phyloP scores from a whole-genome alignment of 108 stramenopile species.

The Skeletonema potamos region DNA sequence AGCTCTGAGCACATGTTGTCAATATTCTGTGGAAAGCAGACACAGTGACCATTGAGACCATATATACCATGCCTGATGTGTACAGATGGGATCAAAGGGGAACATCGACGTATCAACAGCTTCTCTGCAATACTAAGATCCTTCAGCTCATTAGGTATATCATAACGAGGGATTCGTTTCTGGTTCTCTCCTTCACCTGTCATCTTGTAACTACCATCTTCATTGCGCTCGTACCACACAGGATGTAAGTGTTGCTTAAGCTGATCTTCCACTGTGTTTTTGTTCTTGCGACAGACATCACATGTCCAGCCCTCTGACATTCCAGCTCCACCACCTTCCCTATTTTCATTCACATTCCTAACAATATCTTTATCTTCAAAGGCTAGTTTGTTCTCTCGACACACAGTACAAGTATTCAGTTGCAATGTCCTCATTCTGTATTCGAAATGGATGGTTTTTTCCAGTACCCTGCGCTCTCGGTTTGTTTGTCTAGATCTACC shows the following conservation, averaged over 20 bases:
- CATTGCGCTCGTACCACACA: constrained; percentile 1
- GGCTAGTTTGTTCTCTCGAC: too few species aligned
- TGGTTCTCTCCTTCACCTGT: background rate
- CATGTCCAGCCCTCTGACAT: too few species aligned
- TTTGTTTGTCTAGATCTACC: too few species aligned
- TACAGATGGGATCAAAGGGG: constrained; percentile 1
- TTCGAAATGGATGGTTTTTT: too few species aligned
- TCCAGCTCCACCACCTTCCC: too few species aligned
- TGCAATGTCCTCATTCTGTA: too few species aligned
- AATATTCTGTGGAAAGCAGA: constrained; percentile 12
- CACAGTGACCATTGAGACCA: constrained; percentile 13
- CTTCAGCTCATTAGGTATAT: constrained; percentile 1
- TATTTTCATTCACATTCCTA: too few species aligned
- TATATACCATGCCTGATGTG: constrained; percentile 1
- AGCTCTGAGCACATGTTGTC: background rate
- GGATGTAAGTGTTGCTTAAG: background rate
- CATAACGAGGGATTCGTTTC: background rate
- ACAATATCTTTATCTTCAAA: too few species aligned
- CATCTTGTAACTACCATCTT: background rate
- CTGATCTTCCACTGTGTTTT: background rate
- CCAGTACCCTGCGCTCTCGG: too few species aligned
- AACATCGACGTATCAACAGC: constrained; percentile 7
- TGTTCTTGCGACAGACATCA: background rate
- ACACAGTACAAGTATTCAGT: too few species aligned
- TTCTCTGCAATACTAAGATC: constrained; percentile 15